Base-by-base conservation (phyloP, 139 green algal genomes). In the Edaphochlamys debaryana region DNA sequence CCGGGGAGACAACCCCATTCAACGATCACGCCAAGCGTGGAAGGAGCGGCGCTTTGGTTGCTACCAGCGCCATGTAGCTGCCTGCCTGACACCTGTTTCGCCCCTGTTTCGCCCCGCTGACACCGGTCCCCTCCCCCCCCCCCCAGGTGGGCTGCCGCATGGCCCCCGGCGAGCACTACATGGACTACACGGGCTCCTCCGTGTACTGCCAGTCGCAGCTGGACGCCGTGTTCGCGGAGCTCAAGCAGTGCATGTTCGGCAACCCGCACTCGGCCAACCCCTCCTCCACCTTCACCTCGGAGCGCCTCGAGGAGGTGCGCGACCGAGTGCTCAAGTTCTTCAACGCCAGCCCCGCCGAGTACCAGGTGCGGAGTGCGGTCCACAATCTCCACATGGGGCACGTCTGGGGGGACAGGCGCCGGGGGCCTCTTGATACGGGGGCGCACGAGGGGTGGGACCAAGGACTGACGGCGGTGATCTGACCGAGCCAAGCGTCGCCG, bases 251-350 rank as follows among this genome's bases (percentile, higher is more conserved):
- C 82, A 91, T 94, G 82, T 95, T 92, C 75, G 93, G 93, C 89
- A 96, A 96, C 89, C 93, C 93, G 40, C 93, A 96, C 91, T 85
- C 62, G 20, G 84, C 81, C 69, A 96, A 95, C 82, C 93, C 93
- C n/a, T 93, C 87, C 25, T 91, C 87, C 25, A 54, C 67, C 45
- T 86, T 93, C 50, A 90, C 90, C 22, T 50, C 45, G 3, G 86
- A 93, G n/a, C 79, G 67, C 3, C 40, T 86, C 38, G 69, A 84
- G 79, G 69, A 84, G 79, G 85, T 86, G 50, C 78, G 85, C 17
- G 40, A 52, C 34, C 58, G 60, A 54, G 82, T 86, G 63, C 89
- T 95, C 23, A 50, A 48, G 3, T 79, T 86, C 79, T 94, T 95
- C 79, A 91, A 92, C 42, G 88, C 92, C 6, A 67, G 84, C 67